Evolutionary conservation across 805 yeast genomes (phyloP).

Genomic region (Pichia kluyveri): DNA sequence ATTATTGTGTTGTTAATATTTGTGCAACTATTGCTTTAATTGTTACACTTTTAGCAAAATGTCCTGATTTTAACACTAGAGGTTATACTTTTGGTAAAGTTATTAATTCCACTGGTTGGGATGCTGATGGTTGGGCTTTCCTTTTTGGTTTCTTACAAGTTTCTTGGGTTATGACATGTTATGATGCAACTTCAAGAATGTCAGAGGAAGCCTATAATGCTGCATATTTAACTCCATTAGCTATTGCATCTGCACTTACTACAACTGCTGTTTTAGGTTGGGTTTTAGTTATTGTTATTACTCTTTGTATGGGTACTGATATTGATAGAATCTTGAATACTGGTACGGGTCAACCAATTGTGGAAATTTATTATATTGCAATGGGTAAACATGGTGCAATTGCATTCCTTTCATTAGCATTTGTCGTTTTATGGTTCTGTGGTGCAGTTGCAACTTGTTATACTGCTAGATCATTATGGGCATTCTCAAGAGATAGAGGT

Average conservation of each 20-base stretch:
- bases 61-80: conserved; percentile 38
- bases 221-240: conserved; percentile 46
- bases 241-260: conserved; percentile 45
- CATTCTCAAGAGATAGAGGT: conserved; percentile 49
- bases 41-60: conserved; percentile 45
- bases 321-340: conserved; percentile 26
- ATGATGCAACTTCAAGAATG: conserved; percentile 48
- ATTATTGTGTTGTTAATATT: conserved; percentile 42
- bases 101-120: conserved; percentile 43
- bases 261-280: conserved; percentile 44
- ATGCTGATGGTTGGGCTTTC: conserved; percentile 45
- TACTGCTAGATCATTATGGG: conserved; percentile 44
- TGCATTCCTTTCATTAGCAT: conserved; percentile 39
- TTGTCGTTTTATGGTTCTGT: conserved; percentile 43
- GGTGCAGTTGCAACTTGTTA: conserved; percentile 43
- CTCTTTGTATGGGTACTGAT: conserved; percentile 36
- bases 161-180: conserved; percentile 52
- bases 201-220: conserved; percentile 49
- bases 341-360: conserved; percentile 40
- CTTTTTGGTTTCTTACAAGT: conserved; percentile 47
- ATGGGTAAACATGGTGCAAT: conserved; percentile 47
- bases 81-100: conserved; percentile 39
- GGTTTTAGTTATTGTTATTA: conserved; percentile 38
- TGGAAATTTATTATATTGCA: conserved; percentile 40
- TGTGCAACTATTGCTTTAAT: conserved; percentile 41